A percentile compares a stretch with the other conserved stretches of the same genome.
These are phyloP conservation scores for Fusarium mexicanum DNA, from an alignment of 2,329 filamentous ascomycete genomes.

Conservation along the genomic window DNA sequence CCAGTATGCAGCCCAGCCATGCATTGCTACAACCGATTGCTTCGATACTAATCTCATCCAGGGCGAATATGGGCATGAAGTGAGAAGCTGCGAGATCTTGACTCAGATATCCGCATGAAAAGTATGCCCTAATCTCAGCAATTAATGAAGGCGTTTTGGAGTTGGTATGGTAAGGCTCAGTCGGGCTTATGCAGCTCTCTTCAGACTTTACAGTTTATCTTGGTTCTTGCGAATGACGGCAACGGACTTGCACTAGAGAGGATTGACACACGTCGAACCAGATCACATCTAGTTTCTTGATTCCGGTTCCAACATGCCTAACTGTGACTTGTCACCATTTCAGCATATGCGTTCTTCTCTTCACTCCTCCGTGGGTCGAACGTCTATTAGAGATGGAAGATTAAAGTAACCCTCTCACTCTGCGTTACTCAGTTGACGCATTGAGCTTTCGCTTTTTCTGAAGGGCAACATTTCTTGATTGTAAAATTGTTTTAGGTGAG, in stretches of 20 bases:
- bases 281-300: not conserved
- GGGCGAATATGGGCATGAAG: slow-evolving; percentile 52
- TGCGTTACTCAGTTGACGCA: slow-evolving; percentile 56
- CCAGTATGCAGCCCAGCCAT: slow-evolving; percentile 54
- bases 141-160: slow-evolving; percentile 27
- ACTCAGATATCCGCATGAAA: not conserved
- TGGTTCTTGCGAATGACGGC: slow-evolving; percentile 28
- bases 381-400: slow-evolving; percentile 66
- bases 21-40: slow-evolving; percentile 27
- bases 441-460: slow-evolving; percentile 61
- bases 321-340: slow-evolving; percentile 51
- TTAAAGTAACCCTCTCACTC: slow-evolving; percentile 61
- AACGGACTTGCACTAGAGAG: slow-evolving; percentile 13
- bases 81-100: slow-evolving; percentile 29
- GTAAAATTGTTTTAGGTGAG: not conserved
- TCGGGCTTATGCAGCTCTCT: slow-evolving; percentile 4
- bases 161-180: slow-evolving; percentile 24
- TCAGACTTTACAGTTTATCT: slow-evolving; percentile 1
- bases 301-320: not conserved
- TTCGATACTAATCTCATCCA: slow-evolving; percentile 46
- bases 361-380: slow-evolving; percentile 61
- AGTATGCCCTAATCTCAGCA: not conserved
- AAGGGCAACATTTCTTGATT: slow-evolving; percentile 51
- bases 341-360: slow-evolving; percentile 64
- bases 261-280: not conserved